phyloP scores from a whole-genome alignment of 83 land plant genomes.

The Diphasiastrum complanatum region DNA sequence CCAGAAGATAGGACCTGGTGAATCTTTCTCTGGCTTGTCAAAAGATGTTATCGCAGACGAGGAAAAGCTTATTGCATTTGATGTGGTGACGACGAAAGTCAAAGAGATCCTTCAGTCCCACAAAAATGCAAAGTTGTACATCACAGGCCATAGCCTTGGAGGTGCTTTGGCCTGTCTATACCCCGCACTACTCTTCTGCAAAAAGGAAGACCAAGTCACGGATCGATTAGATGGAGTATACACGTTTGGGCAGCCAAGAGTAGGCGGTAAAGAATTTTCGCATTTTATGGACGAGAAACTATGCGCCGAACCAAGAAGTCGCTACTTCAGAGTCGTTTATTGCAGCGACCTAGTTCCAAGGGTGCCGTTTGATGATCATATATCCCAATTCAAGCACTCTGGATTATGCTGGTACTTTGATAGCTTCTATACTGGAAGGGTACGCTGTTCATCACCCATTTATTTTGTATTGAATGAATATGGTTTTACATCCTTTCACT shows the following conservation, averaged over 20 bases:
- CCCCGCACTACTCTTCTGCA: constrained; percentile 32
- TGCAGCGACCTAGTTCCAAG: constrained; percentile 64
- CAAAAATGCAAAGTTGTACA: constrained; percentile 44
- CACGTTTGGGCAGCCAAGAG: constrained; percentile 77
- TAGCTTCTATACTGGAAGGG: constrained; percentile 44
- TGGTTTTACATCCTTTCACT: neutral
- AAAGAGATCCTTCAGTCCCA: constrained; percentile 22
- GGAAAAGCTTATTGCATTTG: constrained; percentile 37
- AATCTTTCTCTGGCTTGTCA: neutral
- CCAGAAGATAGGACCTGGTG: constrained; percentile 29
- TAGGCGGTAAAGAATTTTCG: constrained; percentile 46
- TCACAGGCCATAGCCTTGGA: constrained; percentile 83
- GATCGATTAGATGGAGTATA: constrained; percentile 44
- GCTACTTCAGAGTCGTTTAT: constrained; percentile 58
- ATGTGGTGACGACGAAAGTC: constrained; percentile 34
- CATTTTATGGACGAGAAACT: constrained; percentile 36
- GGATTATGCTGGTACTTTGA: constrained; percentile 54
- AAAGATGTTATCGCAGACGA: constrained; percentile 1
- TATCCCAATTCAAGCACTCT: constrained; percentile 60
- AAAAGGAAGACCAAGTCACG: constrained; percentile 37
- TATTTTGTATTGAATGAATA: neutral
- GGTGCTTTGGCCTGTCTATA: constrained; percentile 68
- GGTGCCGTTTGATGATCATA: constrained; percentile 52
- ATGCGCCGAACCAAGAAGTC: constrained; percentile 1
- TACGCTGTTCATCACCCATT: constrained; percentile 3